Conservation (phyloP, 495 filamentous ascomycete species). For the Geopyxis carbonaria region DNA sequence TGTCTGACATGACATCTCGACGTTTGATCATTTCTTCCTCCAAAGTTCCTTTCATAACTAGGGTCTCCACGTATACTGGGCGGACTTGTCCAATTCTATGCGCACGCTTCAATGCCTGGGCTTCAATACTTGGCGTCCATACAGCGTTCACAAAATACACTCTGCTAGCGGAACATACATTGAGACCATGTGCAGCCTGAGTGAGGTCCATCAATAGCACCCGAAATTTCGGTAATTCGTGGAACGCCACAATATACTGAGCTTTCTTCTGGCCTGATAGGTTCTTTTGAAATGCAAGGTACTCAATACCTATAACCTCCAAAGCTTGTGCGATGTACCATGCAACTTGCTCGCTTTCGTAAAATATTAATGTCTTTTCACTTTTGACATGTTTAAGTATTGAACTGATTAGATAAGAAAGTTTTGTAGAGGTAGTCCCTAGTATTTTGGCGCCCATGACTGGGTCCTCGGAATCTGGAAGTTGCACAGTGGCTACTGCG, state of each 20-base stretch:
- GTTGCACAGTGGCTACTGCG: too few species aligned
- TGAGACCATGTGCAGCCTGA: constrained; percentile 74
- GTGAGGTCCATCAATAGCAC: constrained; percentile 80
- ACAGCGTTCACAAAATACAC: constrained; percentile 89
- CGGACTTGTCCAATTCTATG: constrained; percentile 72
- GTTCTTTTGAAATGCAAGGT: constrained; percentile 68
- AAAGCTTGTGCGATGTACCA: constrained; percentile 69
- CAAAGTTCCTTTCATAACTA: constrained; percentile 63
- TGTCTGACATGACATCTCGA: constrained; percentile 56
- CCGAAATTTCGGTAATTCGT: constrained; percentile 41
- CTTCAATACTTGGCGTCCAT: constrained; percentile 69
- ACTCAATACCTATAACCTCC: constrained; percentile 55
- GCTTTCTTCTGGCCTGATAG: constrained; percentile 43
- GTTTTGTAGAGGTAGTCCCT: constrained; percentile 70
- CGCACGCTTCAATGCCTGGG: constrained; percentile 81
- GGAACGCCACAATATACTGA: constrained; percentile 63
- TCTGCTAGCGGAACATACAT: constrained; percentile 62
- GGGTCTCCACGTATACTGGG: constrained; percentile 70
- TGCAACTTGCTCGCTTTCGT: constrained; percentile 71
- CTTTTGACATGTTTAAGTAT: constrained; percentile 45
- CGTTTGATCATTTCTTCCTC: constrained; percentile 72
- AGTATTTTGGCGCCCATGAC: constrained; percentile 47
- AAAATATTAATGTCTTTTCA: constrained; percentile 87
- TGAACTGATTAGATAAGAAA: constrained; percentile 66
- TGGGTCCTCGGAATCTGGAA: constrained; percentile 30